Conservation (phyloP, 441 rosid species). For the Pelargonium citronellum region DNA sequence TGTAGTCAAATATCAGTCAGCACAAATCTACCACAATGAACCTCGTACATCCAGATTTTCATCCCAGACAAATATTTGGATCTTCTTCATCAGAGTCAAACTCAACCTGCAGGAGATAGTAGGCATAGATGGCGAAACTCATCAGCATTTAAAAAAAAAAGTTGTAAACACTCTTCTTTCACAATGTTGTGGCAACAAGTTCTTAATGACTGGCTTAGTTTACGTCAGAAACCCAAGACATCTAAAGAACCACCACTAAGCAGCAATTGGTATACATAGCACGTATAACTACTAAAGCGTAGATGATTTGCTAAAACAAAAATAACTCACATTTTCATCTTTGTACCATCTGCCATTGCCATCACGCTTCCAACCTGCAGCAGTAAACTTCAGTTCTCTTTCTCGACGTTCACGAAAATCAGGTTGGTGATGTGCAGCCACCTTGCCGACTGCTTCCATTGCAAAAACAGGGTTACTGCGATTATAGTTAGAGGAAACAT, state of each 20-base stretch:
- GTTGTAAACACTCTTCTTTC: background rate
- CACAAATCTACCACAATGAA: background rate
- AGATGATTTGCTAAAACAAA: background rate
- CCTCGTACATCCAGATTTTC: background rate
- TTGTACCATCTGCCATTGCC: conserved; percentile 48
- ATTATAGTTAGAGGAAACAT: background rate
- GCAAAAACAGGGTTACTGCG: conserved; percentile 11
- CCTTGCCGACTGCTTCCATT: conserved; percentile 12
- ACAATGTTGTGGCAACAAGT: background rate
- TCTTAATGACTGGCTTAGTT: background rate
- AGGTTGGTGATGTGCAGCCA: conserved; percentile 11
- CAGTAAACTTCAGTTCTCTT: conserved; percentile 44
- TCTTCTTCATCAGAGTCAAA: conserved; percentile 58
- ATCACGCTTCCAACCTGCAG: conserved; percentile 52
- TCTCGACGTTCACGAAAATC: conserved; percentile 30
- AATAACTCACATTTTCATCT: conserved; percentile 41
- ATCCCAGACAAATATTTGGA: conserved; percentile 34
- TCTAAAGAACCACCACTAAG: background rate
- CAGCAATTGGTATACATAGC: background rate
- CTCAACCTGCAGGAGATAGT: conserved; percentile 38
- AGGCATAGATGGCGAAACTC: background rate
- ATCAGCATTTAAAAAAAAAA: too few relatives aligned
- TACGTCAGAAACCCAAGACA: too few relatives aligned
- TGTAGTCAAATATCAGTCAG: background rate
- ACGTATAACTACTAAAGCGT: background rate